These are phyloP conservation scores for Aspergillus hancockii DNA, from an alignment of 495 filamentous ascomycete species.

Conservation along the genomic window DNA sequence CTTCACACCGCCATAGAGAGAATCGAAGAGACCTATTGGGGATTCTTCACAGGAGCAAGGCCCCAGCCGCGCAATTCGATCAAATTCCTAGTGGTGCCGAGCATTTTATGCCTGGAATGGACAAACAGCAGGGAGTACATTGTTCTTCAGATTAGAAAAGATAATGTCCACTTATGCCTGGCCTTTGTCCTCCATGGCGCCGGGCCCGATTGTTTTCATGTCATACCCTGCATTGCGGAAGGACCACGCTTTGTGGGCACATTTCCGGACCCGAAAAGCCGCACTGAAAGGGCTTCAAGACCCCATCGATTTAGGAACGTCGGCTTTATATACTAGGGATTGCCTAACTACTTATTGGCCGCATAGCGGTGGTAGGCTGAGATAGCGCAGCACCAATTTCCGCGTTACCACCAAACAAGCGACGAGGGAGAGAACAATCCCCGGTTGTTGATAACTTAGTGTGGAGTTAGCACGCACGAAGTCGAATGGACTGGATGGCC, in stretches of 20 bases:
- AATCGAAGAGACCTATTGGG: too few relatives aligned
- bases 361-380: constrained; percentile 45
- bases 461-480: too few relatives aligned
- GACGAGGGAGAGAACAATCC: constrained; percentile 28
- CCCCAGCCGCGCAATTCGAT: too few relatives aligned
- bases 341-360: constrained; percentile 25
- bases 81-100: too few relatives aligned
- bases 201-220: constrained; percentile 53
- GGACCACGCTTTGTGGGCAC: constrained; percentile 44
- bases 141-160: neutral
- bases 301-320: constrained; percentile 54
- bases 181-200: constrained; percentile 48
- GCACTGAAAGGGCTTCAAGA: constrained; percentile 40
- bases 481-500: too few relatives aligned
- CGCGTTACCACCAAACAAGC: constrained; percentile 37
- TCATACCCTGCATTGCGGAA: constrained; percentile 52
- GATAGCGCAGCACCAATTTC: constrained; percentile 46
- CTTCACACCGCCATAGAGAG: too few relatives aligned
- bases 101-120: neutral
- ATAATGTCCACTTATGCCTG: neutral
- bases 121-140: neutral
- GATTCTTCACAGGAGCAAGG: too few relatives aligned
- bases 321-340: constrained; percentile 53
- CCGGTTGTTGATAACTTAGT: constrained; percentile 26
- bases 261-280: constrained; percentile 45